phyloP scores from a whole-genome alignment of 2,329 filamentous ascomycete genomes.

The Fusarium piperis region DNA sequence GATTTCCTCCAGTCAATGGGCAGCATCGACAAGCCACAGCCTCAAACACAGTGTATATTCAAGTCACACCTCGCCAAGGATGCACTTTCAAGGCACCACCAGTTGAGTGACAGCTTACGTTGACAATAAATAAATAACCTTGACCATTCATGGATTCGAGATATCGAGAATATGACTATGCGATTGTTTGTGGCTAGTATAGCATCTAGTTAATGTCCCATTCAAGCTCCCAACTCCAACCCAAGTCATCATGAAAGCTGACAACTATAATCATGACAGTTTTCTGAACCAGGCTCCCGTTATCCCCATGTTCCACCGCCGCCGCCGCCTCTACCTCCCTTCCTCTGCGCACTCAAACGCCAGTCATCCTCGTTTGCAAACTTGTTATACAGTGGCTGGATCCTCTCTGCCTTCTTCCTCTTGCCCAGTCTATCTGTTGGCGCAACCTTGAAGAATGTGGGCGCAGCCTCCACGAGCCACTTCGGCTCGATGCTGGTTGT shows the following conservation, averaged over 20 bases:
- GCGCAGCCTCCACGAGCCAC: slow-evolving; percentile 93
- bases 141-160: neutral
- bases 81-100: neutral
- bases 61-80: neutral
- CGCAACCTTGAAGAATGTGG: slow-evolving; percentile 98
- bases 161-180: neutral
- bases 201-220: neutral
- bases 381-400: slow-evolving; percentile 94
- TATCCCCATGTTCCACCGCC: slow-evolving; percentile 93
- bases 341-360: slow-evolving; percentile 88
- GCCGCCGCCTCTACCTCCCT: slow-evolving; percentile 84
- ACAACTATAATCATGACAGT: neutral
- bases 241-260: neutral
- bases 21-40: neutral
- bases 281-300: neutral
- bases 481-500: slow-evolving; percentile 95
- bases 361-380: slow-evolving; percentile 95
- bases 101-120: neutral
- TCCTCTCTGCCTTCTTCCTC: slow-evolving; percentile 91
- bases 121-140: neutral
- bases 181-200: neutral
- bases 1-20: neutral
- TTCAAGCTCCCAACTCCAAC: neutral
- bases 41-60: neutral
- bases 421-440: slow-evolving; percentile 87